phyloP scores from a whole-genome alignment of 1,284 basidiomycete genomes.

The Ceratobasidium sp. region DNA sequence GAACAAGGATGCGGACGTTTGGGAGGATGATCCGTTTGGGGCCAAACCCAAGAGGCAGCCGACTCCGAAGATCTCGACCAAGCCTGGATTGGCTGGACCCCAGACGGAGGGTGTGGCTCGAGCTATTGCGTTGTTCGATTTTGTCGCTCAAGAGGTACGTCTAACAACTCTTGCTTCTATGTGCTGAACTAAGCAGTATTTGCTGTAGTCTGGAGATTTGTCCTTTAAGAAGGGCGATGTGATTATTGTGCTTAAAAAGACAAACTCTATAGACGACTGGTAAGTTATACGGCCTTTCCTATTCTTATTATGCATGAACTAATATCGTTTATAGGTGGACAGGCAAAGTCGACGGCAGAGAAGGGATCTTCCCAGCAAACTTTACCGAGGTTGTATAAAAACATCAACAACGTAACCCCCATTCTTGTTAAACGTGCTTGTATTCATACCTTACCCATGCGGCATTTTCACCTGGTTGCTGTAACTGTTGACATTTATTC shows the following conservation, averaged over 20 bases:
- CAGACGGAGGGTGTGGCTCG: conserved; percentile 57
- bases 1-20: conserved; percentile 16
- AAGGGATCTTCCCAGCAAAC: conserved; percentile 64
- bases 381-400: conserved; percentile 57
- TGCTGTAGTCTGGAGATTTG: conserved; percentile 74
- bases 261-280: conserved; percentile 81
- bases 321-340: conserved; percentile 66
- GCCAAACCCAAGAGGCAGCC: conserved; percentile 22
- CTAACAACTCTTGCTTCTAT: not conserved
- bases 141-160: conserved; percentile 71
- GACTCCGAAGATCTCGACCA: conserved; percentile 39
- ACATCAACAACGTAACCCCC: not conserved
- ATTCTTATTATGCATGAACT: not conserved
- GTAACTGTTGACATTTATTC: conserved; percentile 21
- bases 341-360: conserved; percentile 55
- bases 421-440: not conserved
- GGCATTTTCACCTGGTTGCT: not conserved
- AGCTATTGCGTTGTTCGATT: conserved; percentile 82
- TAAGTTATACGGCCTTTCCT: conserved; percentile 50
- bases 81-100: conserved; percentile 43
- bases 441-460: conserved; percentile 12
- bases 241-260: conserved; percentile 76
- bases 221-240: conserved; percentile 86
- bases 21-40: conserved; percentile 35
- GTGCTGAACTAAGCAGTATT: conserved; percentile 14